phyloP scores from a whole-genome alignment of 495 filamentous ascomycete species.

The Trichocladium antarcticum region DNA sequence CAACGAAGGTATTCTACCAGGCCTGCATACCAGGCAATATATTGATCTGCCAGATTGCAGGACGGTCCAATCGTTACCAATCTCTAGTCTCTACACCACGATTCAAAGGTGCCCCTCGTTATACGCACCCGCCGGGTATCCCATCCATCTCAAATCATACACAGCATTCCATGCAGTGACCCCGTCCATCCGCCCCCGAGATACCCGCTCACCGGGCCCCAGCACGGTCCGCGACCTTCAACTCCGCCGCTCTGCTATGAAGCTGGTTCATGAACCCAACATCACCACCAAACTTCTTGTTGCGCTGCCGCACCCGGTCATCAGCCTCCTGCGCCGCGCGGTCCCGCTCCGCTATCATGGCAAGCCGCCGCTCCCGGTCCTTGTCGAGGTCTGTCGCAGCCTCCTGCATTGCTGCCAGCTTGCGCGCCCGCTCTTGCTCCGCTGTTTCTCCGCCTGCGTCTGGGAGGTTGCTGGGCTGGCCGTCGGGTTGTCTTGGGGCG shows the following conservation, averaged over 20 bases:
- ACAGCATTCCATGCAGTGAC: not conserved
- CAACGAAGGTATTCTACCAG: too few relatives aligned
- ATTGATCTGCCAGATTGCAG: not conserved
- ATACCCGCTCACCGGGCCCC: slow-evolving; percentile 9
- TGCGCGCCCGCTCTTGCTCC: slow-evolving; percentile 48
- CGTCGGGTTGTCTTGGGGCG: not conserved
- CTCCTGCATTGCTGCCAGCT: slow-evolving; percentile 78
- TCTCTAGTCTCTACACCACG: too few relatives aligned
- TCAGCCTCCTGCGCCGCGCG: slow-evolving; percentile 53
- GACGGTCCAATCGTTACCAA: too few relatives aligned
- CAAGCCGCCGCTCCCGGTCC: slow-evolving; percentile 60
- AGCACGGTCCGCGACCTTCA: slow-evolving; percentile 39
- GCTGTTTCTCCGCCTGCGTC: slow-evolving; percentile 1
- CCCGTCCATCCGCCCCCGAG: not conserved
- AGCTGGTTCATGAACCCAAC: slow-evolving; percentile 50
- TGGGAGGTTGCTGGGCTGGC: slow-evolving; percentile 1
- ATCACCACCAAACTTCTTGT: slow-evolving; percentile 50
- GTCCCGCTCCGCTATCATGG: slow-evolving; percentile 55
- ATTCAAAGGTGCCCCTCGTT: too few relatives aligned
- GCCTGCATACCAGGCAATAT: too few relatives aligned
- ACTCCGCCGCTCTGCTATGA: slow-evolving; percentile 47
- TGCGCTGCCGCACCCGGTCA: slow-evolving; percentile 44
- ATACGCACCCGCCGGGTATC: not conserved
- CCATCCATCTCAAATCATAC: not conserved
- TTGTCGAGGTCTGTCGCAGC: slow-evolving; percentile 70